These are phyloP conservation scores for Wickerhamia fluorescens DNA, from an alignment of 805 yeast species.

Conservation along the genomic window DNA sequence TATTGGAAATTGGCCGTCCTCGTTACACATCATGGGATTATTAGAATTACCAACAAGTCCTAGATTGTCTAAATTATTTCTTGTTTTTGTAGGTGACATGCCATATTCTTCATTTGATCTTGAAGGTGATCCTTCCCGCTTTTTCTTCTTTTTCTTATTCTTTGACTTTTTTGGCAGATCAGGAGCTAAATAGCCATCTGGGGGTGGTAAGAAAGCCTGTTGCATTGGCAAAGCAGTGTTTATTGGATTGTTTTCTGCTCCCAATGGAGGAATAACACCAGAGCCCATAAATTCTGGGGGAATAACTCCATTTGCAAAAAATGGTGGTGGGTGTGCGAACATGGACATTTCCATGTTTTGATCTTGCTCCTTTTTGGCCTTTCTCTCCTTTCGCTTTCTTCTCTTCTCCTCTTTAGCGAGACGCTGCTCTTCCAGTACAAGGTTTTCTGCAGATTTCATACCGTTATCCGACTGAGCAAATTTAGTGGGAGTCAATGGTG, in stretches of 20 bases:
- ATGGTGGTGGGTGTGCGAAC: conserved; percentile 7
- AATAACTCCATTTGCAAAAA: conserved; percentile 2
- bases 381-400: conserved; percentile 12
- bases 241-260: too few relatives aligned
- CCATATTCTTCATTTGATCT: too few relatives aligned
- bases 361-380: conserved; percentile 6
- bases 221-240: too few relatives aligned
- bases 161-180: conserved; percentile 6
- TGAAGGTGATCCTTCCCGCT: too few relatives aligned
- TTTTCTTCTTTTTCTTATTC: conserved; percentile 10
- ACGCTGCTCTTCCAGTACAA: conserved; percentile 11
- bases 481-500: too few relatives aligned
- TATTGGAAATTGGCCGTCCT: too few relatives aligned
- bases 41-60: too few relatives aligned
- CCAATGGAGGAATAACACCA: conserved; percentile 7
- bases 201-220: too few relatives aligned
- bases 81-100: neutral
- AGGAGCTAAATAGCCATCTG: conserved; percentile 7
- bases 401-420: conserved; percentile 11
- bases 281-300: conserved; percentile 8
- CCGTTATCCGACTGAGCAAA: too few relatives aligned
- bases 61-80: too few relatives aligned
- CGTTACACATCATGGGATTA: too few relatives aligned
- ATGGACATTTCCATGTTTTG: conserved; percentile 5
- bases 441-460: too few relatives aligned